Evolutionary conservation across 257 asterid genomes (phyloP).

Genomic region (Ophiorrhiza pumila): DNA sequence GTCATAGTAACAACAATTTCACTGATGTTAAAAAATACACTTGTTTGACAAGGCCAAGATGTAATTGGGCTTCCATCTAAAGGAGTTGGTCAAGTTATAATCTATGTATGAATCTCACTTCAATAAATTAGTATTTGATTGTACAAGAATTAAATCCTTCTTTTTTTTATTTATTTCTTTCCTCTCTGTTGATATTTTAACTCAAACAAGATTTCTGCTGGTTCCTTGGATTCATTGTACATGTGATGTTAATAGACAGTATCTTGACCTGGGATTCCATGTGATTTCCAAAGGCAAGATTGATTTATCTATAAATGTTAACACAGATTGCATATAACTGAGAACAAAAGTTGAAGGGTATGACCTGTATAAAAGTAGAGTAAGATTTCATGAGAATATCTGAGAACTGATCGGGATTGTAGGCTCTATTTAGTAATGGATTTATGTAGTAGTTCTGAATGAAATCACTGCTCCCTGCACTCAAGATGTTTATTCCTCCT

Average conservation of each 20-base stretch:
- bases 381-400: constrained; percentile 55
- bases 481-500: constrained; percentile 61
- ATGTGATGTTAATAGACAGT: background rate
- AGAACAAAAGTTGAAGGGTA: background rate
- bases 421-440: constrained; percentile 46
- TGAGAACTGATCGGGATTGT: constrained; percentile 56
- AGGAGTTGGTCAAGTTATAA: background rate
- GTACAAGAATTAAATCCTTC: background rate
- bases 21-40: background rate
- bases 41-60: background rate
- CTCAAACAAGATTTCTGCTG: background rate
- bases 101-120: background rate
- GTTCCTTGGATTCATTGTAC: background rate
- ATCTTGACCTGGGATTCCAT: no score
- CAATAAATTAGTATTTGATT: background rate
- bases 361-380: constrained; percentile 55
- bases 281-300: background rate
- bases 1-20: constrained; percentile 12
- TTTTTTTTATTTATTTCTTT: background rate
- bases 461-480: constrained; percentile 90
- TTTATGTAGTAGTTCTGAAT: constrained; percentile 70
- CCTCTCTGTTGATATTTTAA: background rate
- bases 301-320: background rate
- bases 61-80: background rate
- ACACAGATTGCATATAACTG: background rate